phyloP scores from a whole-genome alignment of 2,329 filamentous ascomycete genomes.

The Fusarium proliferatum region DNA sequence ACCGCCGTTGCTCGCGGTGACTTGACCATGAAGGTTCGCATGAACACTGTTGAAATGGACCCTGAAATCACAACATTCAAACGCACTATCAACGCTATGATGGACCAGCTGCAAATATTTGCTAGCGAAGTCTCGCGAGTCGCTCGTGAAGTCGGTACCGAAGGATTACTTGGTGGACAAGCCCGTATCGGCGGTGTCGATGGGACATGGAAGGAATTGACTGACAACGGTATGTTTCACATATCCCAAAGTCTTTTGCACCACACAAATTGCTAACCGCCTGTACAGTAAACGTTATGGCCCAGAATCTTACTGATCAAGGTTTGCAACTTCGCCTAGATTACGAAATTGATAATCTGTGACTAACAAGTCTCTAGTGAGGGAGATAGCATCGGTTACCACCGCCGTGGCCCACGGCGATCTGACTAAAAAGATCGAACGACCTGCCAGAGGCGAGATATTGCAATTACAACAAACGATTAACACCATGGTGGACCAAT shows the following conservation, averaged over 20 bases:
- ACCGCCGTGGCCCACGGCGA: conserved; percentile 86
- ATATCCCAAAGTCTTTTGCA: neutral
- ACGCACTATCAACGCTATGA: conserved; percentile 98
- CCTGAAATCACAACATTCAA: conserved; percentile 98
- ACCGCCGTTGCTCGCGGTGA: conserved; percentile 96
- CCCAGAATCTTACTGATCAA: conserved; percentile 83
- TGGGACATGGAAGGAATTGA: conserved; percentile 97
- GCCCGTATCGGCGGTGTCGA: conserved; percentile 94
- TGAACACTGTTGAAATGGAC: conserved; percentile 97
- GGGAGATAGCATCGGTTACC: conserved; percentile 86
- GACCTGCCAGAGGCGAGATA: conserved; percentile 84
- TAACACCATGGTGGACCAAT: conserved; percentile 89
- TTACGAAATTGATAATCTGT: neutral
- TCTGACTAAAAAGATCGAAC: conserved; percentile 85
- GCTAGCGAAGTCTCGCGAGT: conserved; percentile 95
- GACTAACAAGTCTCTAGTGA: conserved; percentile 60
- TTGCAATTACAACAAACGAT: conserved; percentile 86
- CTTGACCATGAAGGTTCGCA: conserved; percentile 94
- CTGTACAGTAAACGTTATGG: conserved; percentile 80
- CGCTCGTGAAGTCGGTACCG: conserved; percentile 94
- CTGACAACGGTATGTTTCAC: conserved; percentile 74
- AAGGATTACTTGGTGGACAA: conserved; percentile 93
- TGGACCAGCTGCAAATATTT: conserved; percentile 97
- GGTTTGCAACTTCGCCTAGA: conserved; percentile 50
- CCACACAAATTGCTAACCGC: conserved; percentile 21